Evolutionary conservation across 306 rosid species (phyloP).

Genomic region (Cucurbita maxima): DNA sequence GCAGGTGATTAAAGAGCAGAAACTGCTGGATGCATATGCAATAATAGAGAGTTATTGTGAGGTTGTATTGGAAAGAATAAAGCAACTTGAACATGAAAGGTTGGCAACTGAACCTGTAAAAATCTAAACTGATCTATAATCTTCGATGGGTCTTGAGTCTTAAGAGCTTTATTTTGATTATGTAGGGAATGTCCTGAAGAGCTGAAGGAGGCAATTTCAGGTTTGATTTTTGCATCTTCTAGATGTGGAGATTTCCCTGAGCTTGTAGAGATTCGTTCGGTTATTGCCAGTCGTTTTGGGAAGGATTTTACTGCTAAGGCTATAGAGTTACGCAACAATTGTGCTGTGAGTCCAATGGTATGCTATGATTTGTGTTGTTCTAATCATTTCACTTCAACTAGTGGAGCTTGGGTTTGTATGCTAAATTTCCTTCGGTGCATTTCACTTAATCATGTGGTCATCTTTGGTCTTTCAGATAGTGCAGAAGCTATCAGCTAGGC

Average conservation of each 20-base stretch:
- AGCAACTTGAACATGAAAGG: constrained; percentile 71
- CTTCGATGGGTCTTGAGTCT: constrained; percentile 31
- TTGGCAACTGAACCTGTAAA: constrained; percentile 7
- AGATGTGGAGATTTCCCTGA: constrained; percentile 97
- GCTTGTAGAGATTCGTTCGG: constrained; percentile 60
- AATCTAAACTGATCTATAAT: background rate
- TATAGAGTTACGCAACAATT: constrained; percentile 55
- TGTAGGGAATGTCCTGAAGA: constrained; percentile 71
- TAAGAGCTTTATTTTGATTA: background rate
- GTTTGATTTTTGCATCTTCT: constrained; percentile 58
- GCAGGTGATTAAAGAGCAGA: constrained; percentile 75
- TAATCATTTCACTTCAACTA: background rate
- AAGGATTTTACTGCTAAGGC: constrained; percentile 55
- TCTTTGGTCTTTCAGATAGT: constrained; percentile 29
- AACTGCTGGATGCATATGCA: constrained; percentile 54
- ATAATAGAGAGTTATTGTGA: constrained; percentile 57
- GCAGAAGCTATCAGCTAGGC: constrained; percentile 55
- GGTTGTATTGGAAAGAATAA: constrained; percentile 56
- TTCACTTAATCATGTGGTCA: background rate
- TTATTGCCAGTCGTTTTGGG: constrained; percentile 51
- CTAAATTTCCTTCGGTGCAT: background rate
- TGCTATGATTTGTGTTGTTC: background rate
- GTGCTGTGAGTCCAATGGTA: constrained; percentile 56
- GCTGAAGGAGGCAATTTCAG: constrained; percentile 54
- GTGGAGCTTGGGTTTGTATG: background rate